Evolutionary conservation across 2,329 filamentous ascomycete genomes (phyloP).

Genomic region (Fusarium buxicola): DNA sequence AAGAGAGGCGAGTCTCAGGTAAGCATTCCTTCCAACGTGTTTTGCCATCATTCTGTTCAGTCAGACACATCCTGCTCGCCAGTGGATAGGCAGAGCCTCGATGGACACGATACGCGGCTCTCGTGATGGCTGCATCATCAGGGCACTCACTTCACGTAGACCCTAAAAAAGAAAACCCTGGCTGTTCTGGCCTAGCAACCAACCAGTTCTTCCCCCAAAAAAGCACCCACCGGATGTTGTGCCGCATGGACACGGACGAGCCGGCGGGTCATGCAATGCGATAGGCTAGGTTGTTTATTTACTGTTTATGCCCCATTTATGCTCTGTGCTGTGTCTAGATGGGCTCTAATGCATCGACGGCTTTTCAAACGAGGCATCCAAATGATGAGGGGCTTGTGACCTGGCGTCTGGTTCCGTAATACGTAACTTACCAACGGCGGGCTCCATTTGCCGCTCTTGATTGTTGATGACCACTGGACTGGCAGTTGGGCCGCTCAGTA

Average conservation of each 20-base stretch:
- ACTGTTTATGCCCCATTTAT: conserved; percentile 25
- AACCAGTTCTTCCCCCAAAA: conserved; percentile 31
- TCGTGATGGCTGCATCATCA: conserved; percentile 32
- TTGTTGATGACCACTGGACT: conserved; percentile 7
- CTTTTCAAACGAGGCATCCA: conserved; percentile 2
- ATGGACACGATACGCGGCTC: neutral
- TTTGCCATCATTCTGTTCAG: conserved; percentile 3
- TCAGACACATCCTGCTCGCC: conserved; percentile 9
- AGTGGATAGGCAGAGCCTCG: conserved; percentile 5
- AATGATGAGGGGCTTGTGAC: conserved; percentile 22
- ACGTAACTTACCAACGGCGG: neutral
- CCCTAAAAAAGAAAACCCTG: conserved; percentile 35
- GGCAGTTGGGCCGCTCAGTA: neutral
- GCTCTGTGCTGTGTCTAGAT: conserved; percentile 17
- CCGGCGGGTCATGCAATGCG: conserved; percentile 39
- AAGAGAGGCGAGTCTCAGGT: conserved; percentile 11
- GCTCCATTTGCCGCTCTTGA: conserved; percentile 2
- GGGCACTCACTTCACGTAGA: conserved; percentile 15
- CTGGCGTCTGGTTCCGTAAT: conserved; percentile 20
- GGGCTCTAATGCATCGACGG: conserved; percentile 7
- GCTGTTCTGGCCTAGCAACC: conserved; percentile 27
- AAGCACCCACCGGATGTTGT: conserved; percentile 28
- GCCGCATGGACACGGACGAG: conserved; percentile 38
- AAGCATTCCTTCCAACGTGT: conserved; percentile 29
- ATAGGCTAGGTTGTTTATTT: conserved; percentile 45